Evolutionary conservation across 306 rosid species (phyloP).

Genomic region (Vigna nakashimae): DNA sequence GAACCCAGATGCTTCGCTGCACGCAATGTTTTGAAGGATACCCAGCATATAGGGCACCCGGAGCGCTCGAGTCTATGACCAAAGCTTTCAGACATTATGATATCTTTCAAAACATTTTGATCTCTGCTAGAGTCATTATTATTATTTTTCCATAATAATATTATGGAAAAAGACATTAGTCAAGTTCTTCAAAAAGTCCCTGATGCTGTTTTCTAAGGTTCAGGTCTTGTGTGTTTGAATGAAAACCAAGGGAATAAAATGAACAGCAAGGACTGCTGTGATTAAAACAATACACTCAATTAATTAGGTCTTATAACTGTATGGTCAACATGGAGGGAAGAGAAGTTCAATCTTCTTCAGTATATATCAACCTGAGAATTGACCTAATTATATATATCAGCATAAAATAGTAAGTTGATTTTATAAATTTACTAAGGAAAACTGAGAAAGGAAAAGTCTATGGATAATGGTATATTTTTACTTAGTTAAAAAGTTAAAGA

Average conservation of each 20-base stretch:
- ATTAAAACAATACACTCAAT: background rate
- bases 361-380: background rate
- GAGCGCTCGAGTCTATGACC: conserved; percentile 1
- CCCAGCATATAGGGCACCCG: conserved; percentile 28
- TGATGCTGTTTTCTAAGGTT: background rate
- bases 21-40: conserved; percentile 15
- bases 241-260: background rate
- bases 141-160: no score
- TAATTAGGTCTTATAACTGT: conserved; percentile 10
- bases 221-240: background rate
- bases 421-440: background rate
- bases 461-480: background rate
- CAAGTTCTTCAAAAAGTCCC: background rate
- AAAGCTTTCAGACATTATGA: background rate
- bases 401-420: background rate
- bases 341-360: background rate
- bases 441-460: background rate
- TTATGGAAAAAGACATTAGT: background rate
- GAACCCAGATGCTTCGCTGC: background rate
- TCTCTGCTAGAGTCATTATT: no score
- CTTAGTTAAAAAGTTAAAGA: background rate
- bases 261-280: background rate
- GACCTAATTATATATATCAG: background rate
- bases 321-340: conserved; percentile 10
- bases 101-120: conserved; percentile 5